Percentiles rank a stretch among this genome's conserved stretches.
These are phyloP conservation scores for Aphanomyces euteiches DNA, from an alignment of 352 stramenopile genomes.

Conservation along the genomic window DNA sequence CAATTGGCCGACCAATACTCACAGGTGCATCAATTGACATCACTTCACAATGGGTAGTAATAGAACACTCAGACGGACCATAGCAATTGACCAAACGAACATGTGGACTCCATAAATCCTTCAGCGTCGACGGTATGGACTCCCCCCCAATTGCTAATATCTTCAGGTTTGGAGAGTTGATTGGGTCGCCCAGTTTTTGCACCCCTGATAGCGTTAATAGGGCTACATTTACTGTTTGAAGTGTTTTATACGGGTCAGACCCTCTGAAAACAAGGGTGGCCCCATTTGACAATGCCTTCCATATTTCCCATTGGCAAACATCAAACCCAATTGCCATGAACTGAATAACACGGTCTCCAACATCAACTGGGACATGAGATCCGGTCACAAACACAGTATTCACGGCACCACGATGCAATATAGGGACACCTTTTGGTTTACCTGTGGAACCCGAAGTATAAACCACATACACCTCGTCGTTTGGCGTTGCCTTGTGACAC, in stretches of 20 bases:
- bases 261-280: background rate
- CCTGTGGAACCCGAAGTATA: background rate
- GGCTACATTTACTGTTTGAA: background rate
- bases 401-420: background rate
- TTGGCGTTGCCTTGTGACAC: background rate
- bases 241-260: background rate
- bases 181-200: background rate
- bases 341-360: background rate
- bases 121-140: background rate
- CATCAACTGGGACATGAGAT: background rate
- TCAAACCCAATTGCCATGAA: slow-evolving; percentile 15
- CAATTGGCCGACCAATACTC: background rate
- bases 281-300: slow-evolving; percentile 2
- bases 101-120: slow-evolving; percentile 1
- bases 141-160: background rate
- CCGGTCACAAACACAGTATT: background rate
- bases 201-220: background rate
- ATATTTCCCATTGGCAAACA: slow-evolving; percentile 7
- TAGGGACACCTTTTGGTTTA: background rate
- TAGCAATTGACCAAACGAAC: slow-evolving; percentile 18
- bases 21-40: background rate
- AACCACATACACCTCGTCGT: background rate
- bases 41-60: background rate
- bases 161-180: background rate
- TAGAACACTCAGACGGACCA: slow-evolving; percentile 7